Percentiles rank a stretch among this genome's conserved stretches.
These are phyloP conservation scores for Pseudogymnoascus sp. DNA, from an alignment of 2,329 filamentous ascomycete species.

Conservation along the genomic window DNA sequence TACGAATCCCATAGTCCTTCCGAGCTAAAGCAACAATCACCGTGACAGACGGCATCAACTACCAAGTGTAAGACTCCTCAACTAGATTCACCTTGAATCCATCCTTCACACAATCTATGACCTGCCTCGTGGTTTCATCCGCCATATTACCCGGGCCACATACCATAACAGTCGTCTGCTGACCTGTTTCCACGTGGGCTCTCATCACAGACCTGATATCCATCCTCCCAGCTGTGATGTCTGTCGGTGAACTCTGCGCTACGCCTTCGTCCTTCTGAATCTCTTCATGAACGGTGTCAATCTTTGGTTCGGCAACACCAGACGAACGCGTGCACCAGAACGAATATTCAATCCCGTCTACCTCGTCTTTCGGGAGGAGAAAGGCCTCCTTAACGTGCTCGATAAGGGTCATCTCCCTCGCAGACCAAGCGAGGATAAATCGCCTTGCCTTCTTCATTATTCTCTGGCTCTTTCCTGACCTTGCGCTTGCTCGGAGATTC, in stretches of 20 bases:
- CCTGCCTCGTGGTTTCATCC: background rate
- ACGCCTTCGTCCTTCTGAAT: background rate
- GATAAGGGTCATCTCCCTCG: slow-evolving; percentile 20
- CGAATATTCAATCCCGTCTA: background rate
- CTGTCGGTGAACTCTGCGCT: background rate
- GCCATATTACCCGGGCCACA: background rate
- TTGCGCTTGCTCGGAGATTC: slow-evolving; percentile 1
- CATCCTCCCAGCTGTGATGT: slow-evolving; percentile 18
- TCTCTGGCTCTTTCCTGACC: background rate
- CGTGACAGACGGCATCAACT: background rate
- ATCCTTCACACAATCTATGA: background rate
- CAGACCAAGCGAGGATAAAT: slow-evolving; percentile 25
- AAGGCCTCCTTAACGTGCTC: slow-evolving; percentile 20
- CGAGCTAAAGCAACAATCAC: background rate
- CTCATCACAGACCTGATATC: slow-evolving; percentile 18
- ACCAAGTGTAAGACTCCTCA: background rate
- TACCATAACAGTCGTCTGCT: background rate
- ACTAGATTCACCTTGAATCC: background rate
- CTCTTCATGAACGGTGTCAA: background rate
- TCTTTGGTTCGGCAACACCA: background rate
- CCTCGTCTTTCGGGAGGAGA: slow-evolving; percentile 16
- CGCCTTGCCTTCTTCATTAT: slow-evolving; percentile 19
- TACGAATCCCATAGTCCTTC: too few relatives aligned
- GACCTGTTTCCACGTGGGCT: slow-evolving; percentile 12
- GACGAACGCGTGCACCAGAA: slow-evolving; percentile 16